Conservation (phyloP, 345 rosid species). For the Eucalyptus sp. region DNA sequence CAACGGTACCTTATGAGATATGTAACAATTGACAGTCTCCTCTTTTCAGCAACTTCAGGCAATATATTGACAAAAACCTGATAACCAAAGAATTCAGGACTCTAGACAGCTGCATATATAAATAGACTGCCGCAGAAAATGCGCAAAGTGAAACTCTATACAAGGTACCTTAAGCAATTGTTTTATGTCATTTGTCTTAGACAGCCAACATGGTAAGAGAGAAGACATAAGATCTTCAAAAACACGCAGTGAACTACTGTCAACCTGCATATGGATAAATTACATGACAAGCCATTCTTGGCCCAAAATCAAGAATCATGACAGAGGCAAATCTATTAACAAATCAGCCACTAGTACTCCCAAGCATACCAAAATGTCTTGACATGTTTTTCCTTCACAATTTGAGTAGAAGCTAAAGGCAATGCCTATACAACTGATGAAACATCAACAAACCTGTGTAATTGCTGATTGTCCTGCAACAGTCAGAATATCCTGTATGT, state of each 20-base stretch:
- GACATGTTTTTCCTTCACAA: not conserved
- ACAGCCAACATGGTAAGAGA: conserved; percentile 76
- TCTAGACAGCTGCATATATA: not conserved
- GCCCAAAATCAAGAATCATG: not conserved
- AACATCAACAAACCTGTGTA: conserved; percentile 52
- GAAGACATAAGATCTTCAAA: conserved; percentile 77
- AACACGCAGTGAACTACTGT: conserved; percentile 57
- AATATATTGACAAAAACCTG: conserved; percentile 77
- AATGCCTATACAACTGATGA: not conserved
- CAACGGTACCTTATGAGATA: conserved; percentile 62
- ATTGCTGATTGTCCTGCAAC: conserved; percentile 73
- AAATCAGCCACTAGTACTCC: not conserved
- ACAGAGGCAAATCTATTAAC: not conserved
- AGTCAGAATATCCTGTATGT: conserved; percentile 46
- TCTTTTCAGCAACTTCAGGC: conserved; percentile 69
- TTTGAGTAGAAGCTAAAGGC: not conserved
- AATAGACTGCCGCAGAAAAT: not conserved
- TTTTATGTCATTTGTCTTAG: conserved; percentile 37
- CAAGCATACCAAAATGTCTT: not conserved
- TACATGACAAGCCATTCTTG: not conserved
- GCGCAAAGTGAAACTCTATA: not conserved
- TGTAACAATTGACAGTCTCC: conserved; percentile 59
- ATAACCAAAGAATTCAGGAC: not conserved
- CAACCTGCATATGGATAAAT: conserved; percentile 31
- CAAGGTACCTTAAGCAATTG: conserved; percentile 59